Base-by-base conservation (phyloP, 805 yeast species). In the Sugiyamaella qingdaonensis region DNA sequence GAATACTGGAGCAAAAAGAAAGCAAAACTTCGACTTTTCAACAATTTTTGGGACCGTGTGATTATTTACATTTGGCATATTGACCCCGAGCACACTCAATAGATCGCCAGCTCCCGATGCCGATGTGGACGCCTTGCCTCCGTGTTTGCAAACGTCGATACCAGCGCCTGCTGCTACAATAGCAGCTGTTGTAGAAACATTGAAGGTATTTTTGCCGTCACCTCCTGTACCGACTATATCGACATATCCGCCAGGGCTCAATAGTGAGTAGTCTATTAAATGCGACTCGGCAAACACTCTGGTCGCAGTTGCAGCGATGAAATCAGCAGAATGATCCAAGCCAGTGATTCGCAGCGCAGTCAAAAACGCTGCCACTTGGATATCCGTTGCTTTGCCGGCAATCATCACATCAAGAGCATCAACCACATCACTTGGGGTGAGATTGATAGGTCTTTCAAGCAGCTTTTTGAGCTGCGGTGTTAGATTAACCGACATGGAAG, bases 201-300 rank as follows among this genome's bases (percentile, higher is more conserved):
- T 94, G 73, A 94, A 94, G 0, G 99, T 94, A 66, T 94, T 86
- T 65, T 94, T 96, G 1, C 97, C 97, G 66, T 94, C 99, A 13
- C 99, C 99, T 27, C 99, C 99, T 0, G 99, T 94, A 1, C 99
- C 99, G 4, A 94, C 99, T 31, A 94, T 88, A 68, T 94, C 99
- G 4, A 85, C 76, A 60, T 78, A 85, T 0, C 86, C 86, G 1
- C 67, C 69, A 1, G 71, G 54, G 32, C 52, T 50, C 2, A 56
- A 45, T 10, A 35, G 42, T 11, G 55, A 21, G 4, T 9, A 37
- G 45, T 61, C 64, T 27, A 70, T 52, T 27, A 56, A 54, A 27
- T 52, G 52, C 18, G 73, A 68, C 37, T 78, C 79, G 61, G 81
- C 80, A 55, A 87, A 71, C 24, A 92, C 79, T 1, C 94, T 82